phyloP scores from a whole-genome alignment of 768 basidiomycete genomes.

The Hypholoma fasciculare region DNA sequence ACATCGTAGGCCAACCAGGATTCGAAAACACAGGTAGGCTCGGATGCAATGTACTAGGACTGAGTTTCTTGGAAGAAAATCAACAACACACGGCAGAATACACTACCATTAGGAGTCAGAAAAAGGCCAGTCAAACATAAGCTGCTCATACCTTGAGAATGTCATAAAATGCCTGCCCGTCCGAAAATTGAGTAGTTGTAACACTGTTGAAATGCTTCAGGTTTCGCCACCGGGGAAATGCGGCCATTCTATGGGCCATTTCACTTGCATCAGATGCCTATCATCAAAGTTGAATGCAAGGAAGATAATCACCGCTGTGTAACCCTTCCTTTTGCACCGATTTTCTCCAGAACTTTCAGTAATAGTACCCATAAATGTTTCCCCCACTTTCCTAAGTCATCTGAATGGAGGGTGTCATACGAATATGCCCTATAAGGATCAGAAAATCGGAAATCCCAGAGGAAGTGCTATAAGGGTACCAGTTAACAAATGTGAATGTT shows the following conservation, averaged over 20 bases:
- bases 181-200: conserved; percentile 25
- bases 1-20: conserved; percentile 25
- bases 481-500: background rate
- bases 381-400: conserved; percentile 1
- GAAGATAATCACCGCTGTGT: conserved; percentile 16
- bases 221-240: conserved; percentile 25
- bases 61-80: conserved; percentile 25
- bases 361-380: conserved; percentile 1
- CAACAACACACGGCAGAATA: conserved; percentile 27
- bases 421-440: conserved; percentile 17
- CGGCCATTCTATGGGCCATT: background rate
- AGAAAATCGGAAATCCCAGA: conserved; percentile 22
- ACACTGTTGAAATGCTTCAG: conserved; percentile 30
- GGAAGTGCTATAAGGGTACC: conserved; percentile 20
- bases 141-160: conserved; percentile 25
- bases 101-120: conserved; percentile 18
- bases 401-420: conserved; percentile 29
- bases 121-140: background rate
- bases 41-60: conserved; percentile 25
- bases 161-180: conserved; percentile 28
- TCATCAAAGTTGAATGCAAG: background rate
- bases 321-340: conserved; percentile 18
- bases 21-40: conserved; percentile 18
- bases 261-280: background rate
- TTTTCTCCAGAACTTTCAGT: conserved; percentile 18